These are phyloP conservation scores for Sphagnum fallax DNA, from an alignment of 228 moss, liverwort and hornwort genomes.

Conservation along the genomic window DNA sequence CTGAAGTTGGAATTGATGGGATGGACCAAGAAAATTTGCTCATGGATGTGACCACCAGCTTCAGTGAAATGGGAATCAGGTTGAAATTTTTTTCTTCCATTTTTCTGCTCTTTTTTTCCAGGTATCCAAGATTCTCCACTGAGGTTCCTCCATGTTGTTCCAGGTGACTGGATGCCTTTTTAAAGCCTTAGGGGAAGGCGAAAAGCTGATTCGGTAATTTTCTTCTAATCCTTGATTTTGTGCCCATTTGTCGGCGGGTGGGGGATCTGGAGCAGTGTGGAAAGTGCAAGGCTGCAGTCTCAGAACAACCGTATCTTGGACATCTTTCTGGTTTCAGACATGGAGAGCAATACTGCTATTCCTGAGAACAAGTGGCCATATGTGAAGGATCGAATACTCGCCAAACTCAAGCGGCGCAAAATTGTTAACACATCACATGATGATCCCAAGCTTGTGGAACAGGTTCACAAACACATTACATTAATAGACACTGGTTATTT, in stretches of 20 bases:
- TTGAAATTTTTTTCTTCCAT: neutral
- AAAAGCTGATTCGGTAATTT: no score
- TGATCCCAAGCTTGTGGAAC: conserved; percentile 78
- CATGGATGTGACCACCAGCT: conserved; percentile 76
- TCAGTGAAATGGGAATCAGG: conserved; percentile 89
- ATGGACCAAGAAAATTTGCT: conserved; percentile 94
- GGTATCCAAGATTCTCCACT: neutral
- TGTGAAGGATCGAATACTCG: conserved; percentile 57
- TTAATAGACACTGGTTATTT: no score
- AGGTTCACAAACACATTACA: conserved; percentile 20
- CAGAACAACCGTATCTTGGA: conserved; percentile 57
- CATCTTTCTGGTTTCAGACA: conserved; percentile 53
- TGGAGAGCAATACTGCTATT: conserved; percentile 49
- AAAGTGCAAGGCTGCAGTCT: conserved; percentile 78
- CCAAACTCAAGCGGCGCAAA: conserved; percentile 61
- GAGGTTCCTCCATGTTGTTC: neutral
- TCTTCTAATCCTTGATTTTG: no score
- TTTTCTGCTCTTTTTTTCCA: neutral
- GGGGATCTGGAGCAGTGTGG: conserved; percentile 40
- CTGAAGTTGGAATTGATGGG: conserved; percentile 74
- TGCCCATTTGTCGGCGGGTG: no score
- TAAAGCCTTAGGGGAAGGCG: neutral
- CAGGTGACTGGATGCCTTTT: neutral
- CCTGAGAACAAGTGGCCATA: conserved; percentile 55
- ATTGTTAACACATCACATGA: conserved; percentile 26